Percentiles rank a stretch among this genome's conserved stretches.
Conservation (phyloP, 2,329 filamentous ascomycete species). For the Aspergillus transmontanensis region DNA sequence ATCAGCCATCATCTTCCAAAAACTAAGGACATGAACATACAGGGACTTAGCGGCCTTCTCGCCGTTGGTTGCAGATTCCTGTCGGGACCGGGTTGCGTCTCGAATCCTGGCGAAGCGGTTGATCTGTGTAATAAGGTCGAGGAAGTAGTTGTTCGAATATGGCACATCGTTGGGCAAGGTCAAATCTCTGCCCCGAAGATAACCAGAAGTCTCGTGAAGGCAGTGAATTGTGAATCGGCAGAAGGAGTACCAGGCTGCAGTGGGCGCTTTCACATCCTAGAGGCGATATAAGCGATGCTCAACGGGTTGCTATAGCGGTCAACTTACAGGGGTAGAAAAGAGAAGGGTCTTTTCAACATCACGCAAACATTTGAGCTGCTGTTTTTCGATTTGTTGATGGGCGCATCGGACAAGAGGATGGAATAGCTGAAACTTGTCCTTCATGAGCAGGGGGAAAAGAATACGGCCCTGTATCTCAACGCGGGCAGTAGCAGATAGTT, state of each 20-base stretch:
- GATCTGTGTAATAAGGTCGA: slow-evolving; percentile 94
- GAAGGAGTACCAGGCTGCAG: slow-evolving; percentile 80
- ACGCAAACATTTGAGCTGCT: slow-evolving; percentile 85
- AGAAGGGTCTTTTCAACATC: slow-evolving; percentile 93
- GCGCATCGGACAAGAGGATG: slow-evolving; percentile 77
- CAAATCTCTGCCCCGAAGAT: slow-evolving; percentile 83
- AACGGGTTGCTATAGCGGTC: slow-evolving; percentile 57
- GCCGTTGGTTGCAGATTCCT: slow-evolving; percentile 12
- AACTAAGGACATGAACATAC: not conserved
- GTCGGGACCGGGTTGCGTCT: slow-evolving; percentile 66
- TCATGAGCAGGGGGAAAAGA: slow-evolving; percentile 74
- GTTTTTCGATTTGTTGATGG: slow-evolving; percentile 76
- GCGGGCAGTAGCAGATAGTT: slow-evolving; percentile 69
- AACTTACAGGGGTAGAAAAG: slow-evolving; percentile 91
- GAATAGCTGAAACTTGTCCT: slow-evolving; percentile 75
- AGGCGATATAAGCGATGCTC: slow-evolving; percentile 61
- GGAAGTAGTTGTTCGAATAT: slow-evolving; percentile 95
- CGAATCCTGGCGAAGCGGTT: slow-evolving; percentile 85
- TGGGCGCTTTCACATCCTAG: slow-evolving; percentile 47
- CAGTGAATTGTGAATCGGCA: slow-evolving; percentile 88
- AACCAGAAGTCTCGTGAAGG: slow-evolving; percentile 85
- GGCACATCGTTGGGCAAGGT: slow-evolving; percentile 81
- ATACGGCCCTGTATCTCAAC: slow-evolving; percentile 80
- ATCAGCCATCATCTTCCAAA: slow-evolving; percentile 13
- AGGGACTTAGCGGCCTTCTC: slow-evolving; percentile 55